phyloP scores from a whole-genome alignment of 2,329 filamentous ascomycete genomes.

The Epichloe hybrida region DNA sequence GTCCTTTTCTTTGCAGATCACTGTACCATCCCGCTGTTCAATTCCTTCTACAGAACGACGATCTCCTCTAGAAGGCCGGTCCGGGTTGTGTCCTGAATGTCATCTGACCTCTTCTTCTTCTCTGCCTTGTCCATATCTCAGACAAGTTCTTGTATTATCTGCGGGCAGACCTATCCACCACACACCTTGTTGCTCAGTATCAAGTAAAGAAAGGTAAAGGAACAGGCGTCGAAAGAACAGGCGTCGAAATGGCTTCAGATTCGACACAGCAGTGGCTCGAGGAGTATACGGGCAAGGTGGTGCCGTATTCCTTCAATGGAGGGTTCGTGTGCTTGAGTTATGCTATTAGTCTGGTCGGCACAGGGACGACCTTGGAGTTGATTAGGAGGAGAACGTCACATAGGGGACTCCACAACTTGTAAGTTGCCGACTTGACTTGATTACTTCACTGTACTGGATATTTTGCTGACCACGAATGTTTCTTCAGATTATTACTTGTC shows the following conservation, averaged over 20 bases:
- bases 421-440: constrained; percentile 12
- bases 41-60: neutral
- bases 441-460: too few species aligned
- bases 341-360: constrained; percentile 64
- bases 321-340: constrained; percentile 61
- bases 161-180: neutral
- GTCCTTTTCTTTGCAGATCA: neutral
- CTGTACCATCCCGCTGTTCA: neutral
- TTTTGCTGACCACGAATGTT: neutral
- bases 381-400: constrained; percentile 62
- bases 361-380: constrained; percentile 67
- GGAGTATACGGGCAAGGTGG: constrained; percentile 30
- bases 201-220: neutral
- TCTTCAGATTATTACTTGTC: constrained; percentile 43
- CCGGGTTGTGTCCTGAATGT: neutral
- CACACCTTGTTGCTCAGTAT: neutral
- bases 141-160: neutral
- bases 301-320: constrained; percentile 36
- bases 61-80: neutral
- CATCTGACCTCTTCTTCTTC: neutral
- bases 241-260: constrained; percentile 2
- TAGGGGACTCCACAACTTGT: constrained; percentile 58
- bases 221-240: neutral
- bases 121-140: neutral
- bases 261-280: constrained; percentile 13